Base-by-base conservation (phyloP, 1,284 basidiomycete genomes). In the Lentinus polychrous region DNA sequence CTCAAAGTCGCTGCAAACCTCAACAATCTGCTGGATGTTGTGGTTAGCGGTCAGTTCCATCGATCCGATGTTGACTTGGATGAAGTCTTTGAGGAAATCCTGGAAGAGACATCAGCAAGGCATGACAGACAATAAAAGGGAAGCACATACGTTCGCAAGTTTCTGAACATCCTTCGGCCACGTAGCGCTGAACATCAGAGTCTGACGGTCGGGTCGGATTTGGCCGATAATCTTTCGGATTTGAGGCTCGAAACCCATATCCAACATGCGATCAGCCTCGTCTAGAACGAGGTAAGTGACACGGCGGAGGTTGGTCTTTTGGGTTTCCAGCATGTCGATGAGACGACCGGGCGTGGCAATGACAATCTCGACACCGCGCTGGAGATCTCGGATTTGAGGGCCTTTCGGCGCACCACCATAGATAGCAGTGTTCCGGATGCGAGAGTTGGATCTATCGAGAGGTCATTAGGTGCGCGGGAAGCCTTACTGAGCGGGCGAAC, bases 91-190 rank as follows among this genome's bases (percentile, higher is more conserved):
- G 61, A 97, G 73, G 78, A 98, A 99, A 69, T 98, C 96, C 84
- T 91, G 57, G 52, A 23, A 7, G 22, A 15, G 20, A 36, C 22
- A 48, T 32, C 31, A 20, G 49, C 38, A 32, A 50, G n/a, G 39
- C 22, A 23, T 18, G 5, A 15, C 12, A 14, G 35, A 35, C 3
- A 17, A 22, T 12, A 15, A 18, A 2, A 8, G 27, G 17, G 14
- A 40, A 34, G 18, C 27, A 63, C 69, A 49, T 59, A 89, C 86
- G 61, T 83, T 86, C 35, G 95, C 95, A 54, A 99, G 81, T 60
- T 94, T 91, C 73, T 99, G 95, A 3, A 99, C 96, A 62, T 99
- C 95, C 72, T 97, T 98, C 31, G 95, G 95, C 95, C 95, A 99
- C 18, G 96, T 99, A 20, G 95, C 95, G 49, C 94, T 97, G 77